Evolutionary conservation across 192 early-diverging fungal genomes (phyloP).

Genomic region (Coemansia sp.): DNA sequence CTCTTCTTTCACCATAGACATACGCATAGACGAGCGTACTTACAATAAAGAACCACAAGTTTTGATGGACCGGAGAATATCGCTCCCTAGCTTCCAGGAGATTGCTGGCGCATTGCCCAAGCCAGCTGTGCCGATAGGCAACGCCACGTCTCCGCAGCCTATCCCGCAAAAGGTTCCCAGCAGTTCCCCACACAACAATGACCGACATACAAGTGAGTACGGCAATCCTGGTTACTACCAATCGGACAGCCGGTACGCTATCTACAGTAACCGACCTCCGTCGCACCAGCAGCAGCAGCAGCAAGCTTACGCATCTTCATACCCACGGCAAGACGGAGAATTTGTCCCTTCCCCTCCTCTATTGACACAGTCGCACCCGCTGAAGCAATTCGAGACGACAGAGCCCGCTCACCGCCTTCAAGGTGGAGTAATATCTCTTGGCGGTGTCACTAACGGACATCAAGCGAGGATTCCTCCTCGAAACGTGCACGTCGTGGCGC

Average conservation of each 20-base stretch:
- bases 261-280: constrained; percentile 20
- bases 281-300: constrained; percentile 16
- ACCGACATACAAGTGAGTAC: background rate
- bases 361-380: constrained; percentile 1
- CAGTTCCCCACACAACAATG: constrained; percentile 13
- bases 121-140: constrained; percentile 8
- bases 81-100: constrained; percentile 46
- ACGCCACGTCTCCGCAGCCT: constrained; percentile 20
- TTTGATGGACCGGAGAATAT: constrained; percentile 39
- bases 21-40: background rate
- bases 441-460: background rate
- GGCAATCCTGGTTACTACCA: constrained; percentile 14
- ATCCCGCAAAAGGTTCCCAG: constrained; percentile 24
- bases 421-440: background rate
- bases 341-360: background rate
- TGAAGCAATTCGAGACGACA: background rate
- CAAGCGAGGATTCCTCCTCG: background rate
- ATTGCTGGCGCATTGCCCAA: constrained; percentile 39
- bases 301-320: constrained; percentile 10
- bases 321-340: constrained; percentile 3
- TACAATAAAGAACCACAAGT: background rate
- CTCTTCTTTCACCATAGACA: background rate
- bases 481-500: constrained; percentile 42
- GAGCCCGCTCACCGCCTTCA: background rate
- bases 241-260: constrained; percentile 7